Conservation (phyloP, 176 grass and related monocot genomes). For the Elaeis guineensis region DNA sequence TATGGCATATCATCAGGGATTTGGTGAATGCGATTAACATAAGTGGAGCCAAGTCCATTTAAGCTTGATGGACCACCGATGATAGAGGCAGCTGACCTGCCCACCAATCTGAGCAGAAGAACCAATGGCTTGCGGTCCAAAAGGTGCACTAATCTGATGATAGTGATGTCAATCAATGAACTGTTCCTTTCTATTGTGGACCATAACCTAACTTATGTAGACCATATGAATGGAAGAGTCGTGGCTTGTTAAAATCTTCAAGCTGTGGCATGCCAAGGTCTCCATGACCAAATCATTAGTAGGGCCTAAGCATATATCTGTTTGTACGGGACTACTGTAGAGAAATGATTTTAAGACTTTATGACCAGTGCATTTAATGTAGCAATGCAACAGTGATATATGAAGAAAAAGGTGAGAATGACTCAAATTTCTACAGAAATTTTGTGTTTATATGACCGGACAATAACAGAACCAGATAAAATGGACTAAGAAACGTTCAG, state of each 20-base stretch:
- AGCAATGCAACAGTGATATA: conserved; percentile 19
- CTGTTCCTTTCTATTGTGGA: conserved; percentile 14
- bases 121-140: conserved; percentile 9
- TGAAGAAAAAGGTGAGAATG: background rate
- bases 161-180: conserved; percentile 33
- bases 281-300: conserved; percentile 3
- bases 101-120: conserved; percentile 20
- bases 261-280: conserved; percentile 12
- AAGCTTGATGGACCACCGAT: background rate
- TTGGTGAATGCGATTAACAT: background rate
- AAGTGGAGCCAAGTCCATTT: conserved; percentile 23
- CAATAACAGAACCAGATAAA: background rate
- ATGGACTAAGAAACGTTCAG: background rate
- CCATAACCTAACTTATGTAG: conserved; percentile 13
- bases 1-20: too few relatives aligned
- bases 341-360: conserved; percentile 13
- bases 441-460: conserved; percentile 1
- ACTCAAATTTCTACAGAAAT: conserved; percentile 32
- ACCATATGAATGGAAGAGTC: conserved; percentile 8
- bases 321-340: conserved; percentile 7
- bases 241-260: background rate
- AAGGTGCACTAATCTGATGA: conserved; percentile 23
- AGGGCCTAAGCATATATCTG: conserved; percentile 22
- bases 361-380: conserved; percentile 38
- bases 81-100: conserved; percentile 30